Evolutionary conservation across 306 rosid species (phyloP).

Genomic region (Prinsepia uniflora): DNA sequence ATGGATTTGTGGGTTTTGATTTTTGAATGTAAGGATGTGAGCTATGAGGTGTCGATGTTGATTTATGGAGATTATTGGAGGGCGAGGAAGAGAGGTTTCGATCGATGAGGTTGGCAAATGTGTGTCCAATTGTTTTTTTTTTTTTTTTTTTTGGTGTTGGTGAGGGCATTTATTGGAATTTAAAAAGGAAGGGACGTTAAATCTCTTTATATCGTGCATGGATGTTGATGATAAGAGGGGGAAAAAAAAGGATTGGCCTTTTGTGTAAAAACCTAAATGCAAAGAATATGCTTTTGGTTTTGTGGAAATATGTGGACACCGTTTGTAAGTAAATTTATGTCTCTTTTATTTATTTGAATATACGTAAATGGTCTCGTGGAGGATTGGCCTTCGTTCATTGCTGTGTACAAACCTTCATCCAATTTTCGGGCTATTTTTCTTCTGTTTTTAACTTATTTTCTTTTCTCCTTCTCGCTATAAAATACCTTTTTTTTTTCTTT

Average conservation of each 20-base stretch:
- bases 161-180: no score
- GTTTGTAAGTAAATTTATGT: neutral
- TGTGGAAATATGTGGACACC: constrained; percentile 18
- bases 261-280: constrained; percentile 5
- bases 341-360: no score
- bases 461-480: no score
- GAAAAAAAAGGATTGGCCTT: neutral
- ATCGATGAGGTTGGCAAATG: constrained; percentile 19
- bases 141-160: neutral
- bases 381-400: no score
- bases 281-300: constrained; percentile 10
- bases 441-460: no score
- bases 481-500: no score
- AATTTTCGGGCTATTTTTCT: no score
- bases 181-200: no score
- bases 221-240: neutral
- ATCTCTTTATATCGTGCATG: no score
- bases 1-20: neutral
- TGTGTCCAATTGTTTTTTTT: constrained; percentile 24
- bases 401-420: no score
- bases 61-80: constrained; percentile 7
- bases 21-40: neutral
- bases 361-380: no score
- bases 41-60: neutral
- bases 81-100: constrained; percentile 1